Percentiles rank a stretch among this genome's conserved stretches.
These are phyloP conservation scores for Basipetospora chlamydospora DNA, from an alignment of 2,329 filamentous ascomycete species.

Conservation along the genomic window DNA sequence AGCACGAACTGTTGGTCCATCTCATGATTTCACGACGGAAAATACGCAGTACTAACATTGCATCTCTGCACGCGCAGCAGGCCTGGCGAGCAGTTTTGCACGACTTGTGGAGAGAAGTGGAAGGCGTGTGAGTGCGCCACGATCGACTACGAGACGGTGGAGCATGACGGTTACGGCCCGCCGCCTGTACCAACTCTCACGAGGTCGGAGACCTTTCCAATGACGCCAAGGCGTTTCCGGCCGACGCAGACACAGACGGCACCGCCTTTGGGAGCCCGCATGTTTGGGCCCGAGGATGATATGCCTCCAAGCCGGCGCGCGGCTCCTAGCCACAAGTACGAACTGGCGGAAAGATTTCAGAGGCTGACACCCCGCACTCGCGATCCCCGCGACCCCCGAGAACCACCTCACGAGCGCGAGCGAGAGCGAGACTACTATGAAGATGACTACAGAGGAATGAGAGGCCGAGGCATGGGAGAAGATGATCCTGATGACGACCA, in stretches of 20 bases:
- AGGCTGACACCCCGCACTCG: not conserved
- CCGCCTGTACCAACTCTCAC: constrained; percentile 1
- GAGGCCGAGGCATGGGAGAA: not conserved
- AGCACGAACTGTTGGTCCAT: not conserved
- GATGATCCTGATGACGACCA: constrained; percentile 2
- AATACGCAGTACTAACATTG: constrained; percentile 10
- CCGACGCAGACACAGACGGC: not conserved
- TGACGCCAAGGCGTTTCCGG: not conserved
- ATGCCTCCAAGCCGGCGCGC: not conserved
- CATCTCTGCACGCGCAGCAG: constrained; percentile 29
- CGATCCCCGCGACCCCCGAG: not conserved
- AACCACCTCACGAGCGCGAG: not conserved
- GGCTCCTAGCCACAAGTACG: not conserved
- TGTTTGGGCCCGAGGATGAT: constrained; percentile 1
- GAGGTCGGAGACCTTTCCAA: constrained; percentile 4
- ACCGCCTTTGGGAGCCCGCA: not conserved
- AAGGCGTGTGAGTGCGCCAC: constrained; percentile 71
- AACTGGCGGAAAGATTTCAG: constrained; percentile 2
- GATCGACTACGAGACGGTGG: constrained; percentile 47
- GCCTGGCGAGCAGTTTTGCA: constrained; percentile 75
- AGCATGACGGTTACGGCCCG: constrained; percentile 1
- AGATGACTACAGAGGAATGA: not conserved
- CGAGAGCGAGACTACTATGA: not conserved
- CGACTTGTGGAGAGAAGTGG: constrained; percentile 71
- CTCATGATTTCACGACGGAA: no score